A percentile compares a stretch with the other conserved stretches of the same genome.
These are phyloP conservation scores for Pleurotus citrinopileatus DNA, from an alignment of 768 basidiomycete genomes.

Conservation along the genomic window DNA sequence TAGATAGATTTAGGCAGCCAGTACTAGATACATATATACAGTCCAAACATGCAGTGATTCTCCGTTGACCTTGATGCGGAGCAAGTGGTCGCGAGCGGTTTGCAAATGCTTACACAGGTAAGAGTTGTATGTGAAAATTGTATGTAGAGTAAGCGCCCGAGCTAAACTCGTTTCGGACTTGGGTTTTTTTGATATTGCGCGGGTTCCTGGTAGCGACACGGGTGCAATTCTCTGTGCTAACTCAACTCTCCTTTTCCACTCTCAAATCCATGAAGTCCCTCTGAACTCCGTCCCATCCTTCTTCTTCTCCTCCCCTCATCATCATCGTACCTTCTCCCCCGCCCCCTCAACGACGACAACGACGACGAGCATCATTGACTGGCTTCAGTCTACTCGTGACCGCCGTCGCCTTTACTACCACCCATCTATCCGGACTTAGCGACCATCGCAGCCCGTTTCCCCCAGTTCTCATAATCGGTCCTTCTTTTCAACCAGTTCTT, in stretches of 20 bases:
- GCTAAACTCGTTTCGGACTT: conserved; percentile 5
- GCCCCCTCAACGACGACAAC: neutral
- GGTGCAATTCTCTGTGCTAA: conserved; percentile 16
- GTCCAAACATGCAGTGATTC: neutral
- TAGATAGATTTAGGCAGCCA: neutral
- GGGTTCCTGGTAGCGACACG: conserved; percentile 26
- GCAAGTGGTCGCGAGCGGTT: neutral
- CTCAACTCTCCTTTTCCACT: conserved; percentile 23
- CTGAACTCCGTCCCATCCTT: neutral
- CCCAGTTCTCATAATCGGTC: conserved; percentile 18
- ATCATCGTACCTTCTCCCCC: neutral
- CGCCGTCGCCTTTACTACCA: conserved; percentile 17
- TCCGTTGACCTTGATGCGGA: neutral
- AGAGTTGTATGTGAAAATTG: no score
- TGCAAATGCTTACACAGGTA: no score
- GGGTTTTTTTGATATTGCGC: conserved; percentile 12
- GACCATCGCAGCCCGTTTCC: conserved; percentile 20
- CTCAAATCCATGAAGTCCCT: conserved; percentile 19
- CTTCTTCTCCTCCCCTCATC: conserved; percentile 11
- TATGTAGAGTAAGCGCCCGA: conserved; percentile 8
- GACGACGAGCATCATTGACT: neutral
- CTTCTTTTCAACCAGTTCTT: conserved; percentile 17
- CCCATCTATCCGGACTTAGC: conserved; percentile 13
- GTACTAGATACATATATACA: neutral
- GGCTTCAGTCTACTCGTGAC: conserved; percentile 9